These are phyloP conservation scores for Verticillium tricorpus DNA, from an alignment of 2,329 filamentous ascomycete genomes.

Conservation along the genomic window DNA sequence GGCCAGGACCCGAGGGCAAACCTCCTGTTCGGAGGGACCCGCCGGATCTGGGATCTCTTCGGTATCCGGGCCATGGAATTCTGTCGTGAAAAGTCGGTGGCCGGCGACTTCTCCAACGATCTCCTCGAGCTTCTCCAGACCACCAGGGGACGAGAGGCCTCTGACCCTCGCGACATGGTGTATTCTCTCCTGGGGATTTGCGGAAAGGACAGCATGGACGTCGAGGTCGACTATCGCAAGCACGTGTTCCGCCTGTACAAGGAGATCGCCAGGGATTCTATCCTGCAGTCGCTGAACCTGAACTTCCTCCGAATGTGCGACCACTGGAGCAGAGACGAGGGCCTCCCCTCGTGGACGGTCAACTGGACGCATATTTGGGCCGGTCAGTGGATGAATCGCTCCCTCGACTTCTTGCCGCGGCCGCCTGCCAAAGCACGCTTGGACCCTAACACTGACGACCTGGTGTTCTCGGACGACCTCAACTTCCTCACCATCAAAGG, in stretches of 20 bases:
- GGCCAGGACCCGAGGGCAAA: background rate
- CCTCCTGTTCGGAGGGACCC: background rate
- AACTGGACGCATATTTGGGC: background rate
- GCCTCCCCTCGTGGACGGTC: background rate
- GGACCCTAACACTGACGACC: background rate
- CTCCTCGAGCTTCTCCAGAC: background rate
- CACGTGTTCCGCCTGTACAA: background rate
- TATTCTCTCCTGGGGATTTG: background rate
- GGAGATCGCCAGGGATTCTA: background rate
- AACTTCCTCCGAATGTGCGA: background rate
- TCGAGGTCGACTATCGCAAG: background rate
- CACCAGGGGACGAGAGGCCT: background rate
- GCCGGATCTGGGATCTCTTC: background rate
- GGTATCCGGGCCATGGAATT: background rate
- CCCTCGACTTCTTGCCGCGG: background rate
- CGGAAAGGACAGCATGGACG: background rate
- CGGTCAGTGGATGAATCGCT: background rate
- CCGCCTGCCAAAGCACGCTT: background rate
- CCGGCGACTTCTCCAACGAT: background rate
- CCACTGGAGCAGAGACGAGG: background rate
- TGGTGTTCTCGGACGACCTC: background rate
- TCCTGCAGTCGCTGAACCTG: background rate
- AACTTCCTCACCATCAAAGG: background rate
- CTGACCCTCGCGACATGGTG: background rate
- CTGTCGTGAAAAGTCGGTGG: background rate